Percentiles rank a stretch among this genome's conserved stretches.
phyloP scores from a whole-genome alignment of 305 asterid species.

The Petunia hybrid region DNA sequence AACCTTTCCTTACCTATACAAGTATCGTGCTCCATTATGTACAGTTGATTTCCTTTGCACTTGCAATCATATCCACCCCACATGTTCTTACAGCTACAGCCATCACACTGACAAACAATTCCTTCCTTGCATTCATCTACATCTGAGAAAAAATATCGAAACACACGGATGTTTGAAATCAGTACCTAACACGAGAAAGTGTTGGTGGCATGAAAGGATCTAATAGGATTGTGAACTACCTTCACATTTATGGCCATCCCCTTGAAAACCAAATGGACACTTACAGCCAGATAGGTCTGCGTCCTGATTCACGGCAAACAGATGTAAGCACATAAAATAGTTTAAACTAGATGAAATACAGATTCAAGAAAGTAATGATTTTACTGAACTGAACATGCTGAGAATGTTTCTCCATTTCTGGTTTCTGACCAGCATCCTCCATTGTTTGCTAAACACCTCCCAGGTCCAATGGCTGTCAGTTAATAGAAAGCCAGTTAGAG shows the following conservation, averaged over 20 bases:
- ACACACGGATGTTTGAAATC: background rate
- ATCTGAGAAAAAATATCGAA: slow-evolving; percentile 47
- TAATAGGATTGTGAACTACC: slow-evolving; percentile 44
- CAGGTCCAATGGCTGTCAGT: slow-evolving; percentile 81
- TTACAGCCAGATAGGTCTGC: slow-evolving; percentile 70
- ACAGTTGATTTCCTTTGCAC: slow-evolving; percentile 71
- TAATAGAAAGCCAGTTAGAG: slow-evolving; percentile 34
- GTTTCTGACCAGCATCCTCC: slow-evolving; percentile 92
- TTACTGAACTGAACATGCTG: slow-evolving; percentile 82
- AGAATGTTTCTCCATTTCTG: slow-evolving; percentile 58
- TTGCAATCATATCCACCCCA: slow-evolving; percentile 88
- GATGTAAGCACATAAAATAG: background rate
- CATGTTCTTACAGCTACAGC: slow-evolving; percentile 77
- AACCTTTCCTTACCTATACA: slow-evolving; percentile 65
- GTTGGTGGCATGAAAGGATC: background rate
- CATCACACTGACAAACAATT: slow-evolving; percentile 71
- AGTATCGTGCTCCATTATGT: slow-evolving; percentile 79
- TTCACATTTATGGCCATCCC: slow-evolving; percentile 85
- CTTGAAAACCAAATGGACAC: slow-evolving; percentile 81
- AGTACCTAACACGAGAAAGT: background rate
- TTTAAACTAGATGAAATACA: slow-evolving; percentile 17
- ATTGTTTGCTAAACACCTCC: slow-evolving; percentile 75
- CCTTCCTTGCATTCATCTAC: slow-evolving; percentile 85
- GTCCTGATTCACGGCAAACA: slow-evolving; percentile 52
- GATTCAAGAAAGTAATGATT: background rate